A percentile compares a stretch with the other conserved stretches of the same genome.
phyloP scores from a whole-genome alignment of 139 green algal genomes.

The Chlamydomonas eustigma region DNA sequence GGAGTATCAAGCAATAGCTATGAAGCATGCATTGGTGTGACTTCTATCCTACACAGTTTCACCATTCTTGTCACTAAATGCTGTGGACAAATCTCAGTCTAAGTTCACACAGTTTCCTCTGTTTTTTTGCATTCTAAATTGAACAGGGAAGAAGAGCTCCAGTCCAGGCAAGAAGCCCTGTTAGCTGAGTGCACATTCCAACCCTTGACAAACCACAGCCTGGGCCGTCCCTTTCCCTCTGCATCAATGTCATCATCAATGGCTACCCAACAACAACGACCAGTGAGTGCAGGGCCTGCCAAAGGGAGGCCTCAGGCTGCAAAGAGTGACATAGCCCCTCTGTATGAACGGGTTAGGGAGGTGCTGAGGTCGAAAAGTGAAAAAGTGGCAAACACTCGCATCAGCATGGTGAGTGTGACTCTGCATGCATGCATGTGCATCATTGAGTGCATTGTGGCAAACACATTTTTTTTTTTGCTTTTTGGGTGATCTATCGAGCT shows the following conservation, averaged over 20 bases:
- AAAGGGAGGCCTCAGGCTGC: background rate
- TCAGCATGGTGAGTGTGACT: slow-evolving; percentile 5
- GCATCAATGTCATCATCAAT: background rate
- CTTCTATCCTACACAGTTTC: too few relatives aligned
- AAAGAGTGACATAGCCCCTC: background rate
- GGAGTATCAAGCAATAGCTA: too few relatives aligned
- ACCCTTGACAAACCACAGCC: slow-evolving; percentile 7
- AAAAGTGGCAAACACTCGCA: slow-evolving; percentile 2
- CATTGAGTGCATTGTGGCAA: too few relatives aligned
- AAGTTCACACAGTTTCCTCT: too few relatives aligned
- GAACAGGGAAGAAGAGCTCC: slow-evolving; percentile 1
- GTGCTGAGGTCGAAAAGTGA: slow-evolving; percentile 5
- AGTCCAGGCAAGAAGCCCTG: background rate
- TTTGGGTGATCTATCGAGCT: too few relatives aligned
- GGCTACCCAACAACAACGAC: background rate
- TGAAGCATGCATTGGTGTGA: too few relatives aligned
- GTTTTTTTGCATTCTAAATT: too few relatives aligned
- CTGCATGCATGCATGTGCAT: too few relatives aligned
- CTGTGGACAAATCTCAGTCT: too few relatives aligned
- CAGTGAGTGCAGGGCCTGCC: background rate
- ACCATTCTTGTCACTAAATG: too few relatives aligned
- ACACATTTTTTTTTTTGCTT: too few relatives aligned
- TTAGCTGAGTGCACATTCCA: slow-evolving; percentile 14
- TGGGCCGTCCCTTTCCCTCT: background rate
- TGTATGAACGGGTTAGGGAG: slow-evolving; percentile 7